These are phyloP conservation scores for Leptodermis oblonga DNA, from an alignment of 257 asterid species.

Conservation along the genomic window DNA sequence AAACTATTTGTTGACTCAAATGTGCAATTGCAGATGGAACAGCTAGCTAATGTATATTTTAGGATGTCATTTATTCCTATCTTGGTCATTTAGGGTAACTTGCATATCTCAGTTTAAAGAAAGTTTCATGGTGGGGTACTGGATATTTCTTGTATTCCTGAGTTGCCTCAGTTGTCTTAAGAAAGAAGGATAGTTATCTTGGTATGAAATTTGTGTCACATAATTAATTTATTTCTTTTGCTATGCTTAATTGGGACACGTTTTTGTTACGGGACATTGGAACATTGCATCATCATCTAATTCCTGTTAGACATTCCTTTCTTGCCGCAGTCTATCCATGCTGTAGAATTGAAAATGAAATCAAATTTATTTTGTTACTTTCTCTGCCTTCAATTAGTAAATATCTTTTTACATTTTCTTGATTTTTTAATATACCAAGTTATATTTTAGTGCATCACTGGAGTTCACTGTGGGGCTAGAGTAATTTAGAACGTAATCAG, in stretches of 20 bases:
- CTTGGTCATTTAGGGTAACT: not conserved
- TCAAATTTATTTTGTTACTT: not conserved
- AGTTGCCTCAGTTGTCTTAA: not conserved
- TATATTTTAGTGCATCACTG: not conserved
- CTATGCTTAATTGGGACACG: not conserved
- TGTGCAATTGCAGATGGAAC: not conserved
- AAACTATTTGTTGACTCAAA: not conserved
- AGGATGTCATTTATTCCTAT: not conserved
- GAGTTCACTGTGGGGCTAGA: not conserved
- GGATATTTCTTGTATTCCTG: slow-evolving; percentile 1
- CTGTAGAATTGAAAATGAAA: slow-evolving; percentile 4
- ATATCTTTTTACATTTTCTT: slow-evolving; percentile 1
- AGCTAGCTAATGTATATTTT: slow-evolving; percentile 6
- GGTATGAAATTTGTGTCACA: not conserved
- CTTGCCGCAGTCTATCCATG: not conserved
- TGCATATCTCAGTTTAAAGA: not conserved
- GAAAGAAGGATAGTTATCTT: not conserved
- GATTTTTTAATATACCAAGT: not conserved
- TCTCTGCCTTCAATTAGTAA: slow-evolving; percentile 2
- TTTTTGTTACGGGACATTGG: slow-evolving; percentile 3
- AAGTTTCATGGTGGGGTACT: not conserved
- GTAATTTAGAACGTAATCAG: not conserved
- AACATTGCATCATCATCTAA: slow-evolving; percentile 2
- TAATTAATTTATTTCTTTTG: not conserved
- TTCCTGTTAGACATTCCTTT: slow-evolving; percentile 3